Evolutionary conservation across 1,139 yeast genomes (phyloP).

Genomic region (Candida pseudocylindracea): DNA sequence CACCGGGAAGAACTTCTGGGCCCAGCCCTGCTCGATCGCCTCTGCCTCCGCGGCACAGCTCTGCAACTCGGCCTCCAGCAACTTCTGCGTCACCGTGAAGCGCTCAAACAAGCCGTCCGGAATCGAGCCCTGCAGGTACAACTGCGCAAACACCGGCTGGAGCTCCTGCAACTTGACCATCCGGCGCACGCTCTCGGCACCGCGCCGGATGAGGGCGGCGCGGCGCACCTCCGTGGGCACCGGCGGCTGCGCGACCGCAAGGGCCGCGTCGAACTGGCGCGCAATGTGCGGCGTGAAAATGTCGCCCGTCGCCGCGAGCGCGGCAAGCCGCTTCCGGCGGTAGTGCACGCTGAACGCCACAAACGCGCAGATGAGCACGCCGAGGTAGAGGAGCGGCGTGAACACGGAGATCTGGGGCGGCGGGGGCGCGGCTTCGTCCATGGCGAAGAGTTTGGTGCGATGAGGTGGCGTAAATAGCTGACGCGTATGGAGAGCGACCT

Average conservation of each 20-base stretch:
- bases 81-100: conserved; percentile 52
- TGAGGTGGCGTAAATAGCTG: no score
- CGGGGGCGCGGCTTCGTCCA: conserved; percentile 2
- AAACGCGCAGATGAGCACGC: conserved; percentile 47
- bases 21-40: conserved; percentile 57
- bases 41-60: conserved; percentile 69
- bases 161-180: conserved; percentile 50
- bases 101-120: conserved; percentile 80
- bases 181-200: conserved; percentile 50
- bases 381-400: conserved; percentile 70
- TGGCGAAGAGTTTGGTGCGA: no score
- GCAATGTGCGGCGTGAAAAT: conserved; percentile 47
- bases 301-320: conserved; percentile 36
- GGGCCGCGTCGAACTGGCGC: conserved; percentile 17
- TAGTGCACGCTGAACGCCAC: conserved; percentile 53
- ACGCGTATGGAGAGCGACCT: no score
- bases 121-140: conserved; percentile 74
- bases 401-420: conserved; percentile 42
- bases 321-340: conserved; percentile 32
- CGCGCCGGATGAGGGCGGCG: conserved; percentile 64
- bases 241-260: conserved; percentile 16
- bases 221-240: conserved; percentile 69
- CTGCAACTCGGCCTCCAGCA: conserved; percentile 62
- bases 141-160: conserved; percentile 39
- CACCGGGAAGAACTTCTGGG: conserved; percentile 48